Base-by-base conservation (phyloP, 2,329 filamentous ascomycete species). In the Metarhizium brunneum region DNA sequence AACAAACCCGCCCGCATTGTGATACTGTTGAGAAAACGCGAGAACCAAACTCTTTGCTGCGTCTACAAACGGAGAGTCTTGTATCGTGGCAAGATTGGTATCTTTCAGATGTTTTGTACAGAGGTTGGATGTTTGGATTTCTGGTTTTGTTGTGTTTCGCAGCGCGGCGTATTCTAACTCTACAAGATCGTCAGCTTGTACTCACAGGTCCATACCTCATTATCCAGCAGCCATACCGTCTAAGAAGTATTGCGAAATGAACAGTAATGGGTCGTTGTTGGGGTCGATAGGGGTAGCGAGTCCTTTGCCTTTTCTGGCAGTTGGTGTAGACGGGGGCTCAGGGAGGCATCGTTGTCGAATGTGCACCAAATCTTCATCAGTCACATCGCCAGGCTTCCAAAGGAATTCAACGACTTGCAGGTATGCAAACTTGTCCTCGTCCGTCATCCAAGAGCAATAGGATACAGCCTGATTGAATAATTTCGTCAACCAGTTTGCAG, bases 121-220 rank as follows among this genome's bases (percentile, higher is more conserved):
- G 8, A 81, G 65, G 7, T 68, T 66, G 14, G 76, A 80, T 6
- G 68, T 61, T 40, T 73, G 60, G 16, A 75, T 64, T 18, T 73
- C 69, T 2, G 60, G 54, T 11, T 61, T 58, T 20, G 61, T 58
- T 3, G 53, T 40, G n/a, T 66, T 61, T 40, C 60, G 64, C 8
- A 81, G 59, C 4, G 71, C 69, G 14, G 71, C 70, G 38, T 69
- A 70, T 62, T 82, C 79, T 35, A 82, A 65, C 53, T 79, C 78
- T 80, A 53, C 20, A n/a, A 6, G 20, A 7, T 32, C 47, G 20
- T 54, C 11, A 59, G 25, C 35, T 16, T n/a, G 29, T 10, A 45
- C 48, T 7, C 35, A 29, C n/a, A 51, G 30, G 3, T 11, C 6
- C 18, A 40, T 2, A 14, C n/a, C 18, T 10, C 8, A 42, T 16